Evolutionary conservation across 768 basidiomycete species (phyloP).

Genomic region (Rickenella mellea): DNA sequence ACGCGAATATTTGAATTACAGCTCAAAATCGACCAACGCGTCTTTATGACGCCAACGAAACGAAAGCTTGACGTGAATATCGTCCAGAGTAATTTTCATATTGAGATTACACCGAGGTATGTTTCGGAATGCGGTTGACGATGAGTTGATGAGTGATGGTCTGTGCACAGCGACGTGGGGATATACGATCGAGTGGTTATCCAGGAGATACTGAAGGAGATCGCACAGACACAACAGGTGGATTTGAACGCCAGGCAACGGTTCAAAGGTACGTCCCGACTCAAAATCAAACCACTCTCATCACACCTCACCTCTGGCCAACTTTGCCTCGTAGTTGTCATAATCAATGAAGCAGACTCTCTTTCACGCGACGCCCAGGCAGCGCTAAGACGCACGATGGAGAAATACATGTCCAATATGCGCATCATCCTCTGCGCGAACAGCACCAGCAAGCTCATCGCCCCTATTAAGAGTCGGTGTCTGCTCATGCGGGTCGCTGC

Average conservation of each 20-base stretch:
- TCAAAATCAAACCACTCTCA: not conserved
- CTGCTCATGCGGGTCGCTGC: constrained; percentile 89
- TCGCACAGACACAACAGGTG: constrained; percentile 97
- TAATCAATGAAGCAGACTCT: constrained; percentile 96
- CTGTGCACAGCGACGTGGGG: constrained; percentile 72
- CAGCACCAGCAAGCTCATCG: constrained; percentile 90
- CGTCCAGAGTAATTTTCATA: constrained; percentile 95
- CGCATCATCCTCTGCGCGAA: constrained; percentile 94
- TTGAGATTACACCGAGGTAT: constrained; percentile 95
- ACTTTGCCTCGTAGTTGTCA: constrained; percentile 56
- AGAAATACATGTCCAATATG: constrained; percentile 98
- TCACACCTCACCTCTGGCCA: not conserved
- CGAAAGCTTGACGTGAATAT: constrained; percentile 94
- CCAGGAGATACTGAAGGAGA: constrained; percentile 95
- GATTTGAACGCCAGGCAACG: constrained; percentile 91
- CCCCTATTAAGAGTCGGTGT: constrained; percentile 94
- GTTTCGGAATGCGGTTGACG: constrained; percentile 12
- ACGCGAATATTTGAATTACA: constrained; percentile 23
- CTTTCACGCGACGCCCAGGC: constrained; percentile 95
- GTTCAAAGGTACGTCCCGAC: constrained; percentile 73
- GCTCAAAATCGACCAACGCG: constrained; percentile 96
- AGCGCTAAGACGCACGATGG: constrained; percentile 94
- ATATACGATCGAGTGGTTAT: constrained; percentile 93
- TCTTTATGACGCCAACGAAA: constrained; percentile 89
- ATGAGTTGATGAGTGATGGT: not conserved